These are phyloP conservation scores for Diaporthe australafricana DNA, from an alignment of 2,329 filamentous ascomycete species.

Conservation along the genomic window DNA sequence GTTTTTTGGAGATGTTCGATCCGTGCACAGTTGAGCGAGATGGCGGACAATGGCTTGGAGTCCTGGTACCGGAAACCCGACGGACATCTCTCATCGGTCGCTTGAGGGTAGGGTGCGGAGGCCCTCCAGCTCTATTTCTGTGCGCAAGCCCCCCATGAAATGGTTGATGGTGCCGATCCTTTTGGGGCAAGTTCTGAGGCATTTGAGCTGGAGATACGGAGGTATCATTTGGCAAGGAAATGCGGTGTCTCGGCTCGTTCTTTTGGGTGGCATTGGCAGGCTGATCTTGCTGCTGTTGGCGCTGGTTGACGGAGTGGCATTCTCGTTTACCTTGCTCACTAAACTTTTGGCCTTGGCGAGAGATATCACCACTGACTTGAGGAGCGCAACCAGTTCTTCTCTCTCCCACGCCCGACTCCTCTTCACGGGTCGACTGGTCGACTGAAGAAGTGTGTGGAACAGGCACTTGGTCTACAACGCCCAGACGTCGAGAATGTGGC, in stretches of 20 bases:
- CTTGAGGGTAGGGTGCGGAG: background rate
- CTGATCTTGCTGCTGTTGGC: background rate
- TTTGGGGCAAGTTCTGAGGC: background rate
- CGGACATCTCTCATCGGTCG: slow-evolving; percentile 19
- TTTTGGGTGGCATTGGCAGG: background rate
- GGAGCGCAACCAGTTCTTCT: too few relatives aligned
- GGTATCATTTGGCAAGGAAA: slow-evolving; percentile 32
- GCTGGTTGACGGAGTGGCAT: background rate
- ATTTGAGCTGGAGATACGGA: slow-evolving; percentile 30
- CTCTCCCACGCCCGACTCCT: background rate
- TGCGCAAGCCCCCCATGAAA: background rate
- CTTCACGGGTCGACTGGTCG: too few relatives aligned
- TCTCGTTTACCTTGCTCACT: background rate
- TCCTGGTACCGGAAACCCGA: background rate
- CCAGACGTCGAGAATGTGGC: background rate
- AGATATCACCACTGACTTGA: background rate
- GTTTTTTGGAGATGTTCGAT: slow-evolving; percentile 32
- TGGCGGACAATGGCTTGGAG: slow-evolving; percentile 12
- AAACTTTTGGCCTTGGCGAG: background rate
- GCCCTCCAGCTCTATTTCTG: background rate
- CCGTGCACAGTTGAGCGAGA: slow-evolving; percentile 19
- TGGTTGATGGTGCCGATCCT: background rate
- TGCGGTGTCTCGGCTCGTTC: background rate
- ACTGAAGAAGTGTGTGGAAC: background rate
- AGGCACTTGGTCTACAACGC: background rate